Conservation (phyloP, 1,139 yeast genomes). For the Hemisphaericaspora subhashii region DNA sequence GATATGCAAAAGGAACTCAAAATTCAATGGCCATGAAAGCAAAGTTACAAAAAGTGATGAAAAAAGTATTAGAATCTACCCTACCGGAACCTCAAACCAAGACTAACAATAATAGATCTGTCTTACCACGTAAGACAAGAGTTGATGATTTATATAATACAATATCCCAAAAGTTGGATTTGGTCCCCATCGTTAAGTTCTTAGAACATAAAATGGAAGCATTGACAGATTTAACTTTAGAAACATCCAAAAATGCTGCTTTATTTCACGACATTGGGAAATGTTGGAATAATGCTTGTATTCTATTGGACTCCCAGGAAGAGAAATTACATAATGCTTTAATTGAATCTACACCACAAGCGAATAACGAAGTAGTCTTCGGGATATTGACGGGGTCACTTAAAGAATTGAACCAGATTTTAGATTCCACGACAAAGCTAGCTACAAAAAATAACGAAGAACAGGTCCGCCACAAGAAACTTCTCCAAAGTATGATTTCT, state of each 20-base stretch:
- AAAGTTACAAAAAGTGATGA: conserved; percentile 18
- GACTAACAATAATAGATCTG: neutral
- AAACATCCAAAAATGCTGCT: conserved; percentile 30
- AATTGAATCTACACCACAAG: conserved; percentile 16
- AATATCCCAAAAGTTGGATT: conserved; percentile 31
- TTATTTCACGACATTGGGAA: conserved; percentile 29
- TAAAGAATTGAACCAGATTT: conserved; percentile 5
- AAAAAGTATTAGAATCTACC: conserved; percentile 9
- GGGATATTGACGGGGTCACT: conserved; percentile 9
- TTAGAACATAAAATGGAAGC: conserved; percentile 33
- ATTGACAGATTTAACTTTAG: conserved; percentile 24
- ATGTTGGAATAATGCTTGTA: conserved; percentile 41
- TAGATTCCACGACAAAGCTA: neutral
- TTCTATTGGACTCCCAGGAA: conserved; percentile 30
- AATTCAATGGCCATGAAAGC: conserved; percentile 28
- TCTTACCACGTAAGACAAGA: neutral
- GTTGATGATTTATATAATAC: conserved; percentile 40
- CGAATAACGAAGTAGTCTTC: conserved; percentile 6
- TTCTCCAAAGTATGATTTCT: conserved; percentile 3
- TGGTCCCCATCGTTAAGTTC: conserved; percentile 33
- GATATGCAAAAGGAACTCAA: conserved; percentile 35
- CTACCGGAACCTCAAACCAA: conserved; percentile 8
- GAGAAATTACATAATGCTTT: conserved; percentile 21
- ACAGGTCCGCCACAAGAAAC: neutral
- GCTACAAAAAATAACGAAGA: neutral